These are phyloP conservation scores for Alnus rubra DNA, from an alignment of 306 rosid species.

Conservation along the genomic window DNA sequence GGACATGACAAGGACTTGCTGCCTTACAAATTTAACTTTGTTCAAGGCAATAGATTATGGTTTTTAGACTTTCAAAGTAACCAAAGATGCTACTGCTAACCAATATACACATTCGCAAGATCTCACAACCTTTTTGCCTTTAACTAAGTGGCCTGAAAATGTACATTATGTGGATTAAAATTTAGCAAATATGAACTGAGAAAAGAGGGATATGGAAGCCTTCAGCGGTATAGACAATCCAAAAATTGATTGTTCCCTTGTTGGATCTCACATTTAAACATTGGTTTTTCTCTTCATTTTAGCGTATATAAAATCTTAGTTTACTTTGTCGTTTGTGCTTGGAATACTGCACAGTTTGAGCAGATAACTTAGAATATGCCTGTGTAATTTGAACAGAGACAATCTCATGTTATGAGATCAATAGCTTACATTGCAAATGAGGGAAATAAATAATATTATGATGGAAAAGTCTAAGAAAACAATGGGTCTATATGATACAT, in stretches of 20 bases:
- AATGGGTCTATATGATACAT: background rate
- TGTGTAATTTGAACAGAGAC: background rate
- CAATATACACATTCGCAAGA: background rate
- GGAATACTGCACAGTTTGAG: constrained; percentile 1
- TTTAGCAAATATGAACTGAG: background rate
- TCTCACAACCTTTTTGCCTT: background rate
- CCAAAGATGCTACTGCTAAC: background rate
- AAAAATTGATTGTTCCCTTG: constrained; percentile 16
- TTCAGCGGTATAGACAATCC: constrained; percentile 7
- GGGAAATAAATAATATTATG: background rate
- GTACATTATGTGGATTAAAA: no score
- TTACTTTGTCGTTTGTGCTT: constrained; percentile 4
- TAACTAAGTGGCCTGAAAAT: no score
- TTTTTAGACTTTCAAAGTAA: background rate
- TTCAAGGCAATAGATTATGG: background rate
- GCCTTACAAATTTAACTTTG: background rate
- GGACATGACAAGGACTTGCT: background rate
- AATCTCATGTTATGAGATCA: background rate
- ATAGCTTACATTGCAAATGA: background rate
- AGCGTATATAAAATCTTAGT: constrained; percentile 10
- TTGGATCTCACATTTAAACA: constrained; percentile 10
- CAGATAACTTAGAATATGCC: background rate
- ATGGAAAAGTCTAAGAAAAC: background rate
- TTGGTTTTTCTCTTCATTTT: background rate
- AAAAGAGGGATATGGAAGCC: background rate